Evolutionary conservation across 805 yeast genomes (phyloP).

Genomic region (Priceomyces medius): DNA sequence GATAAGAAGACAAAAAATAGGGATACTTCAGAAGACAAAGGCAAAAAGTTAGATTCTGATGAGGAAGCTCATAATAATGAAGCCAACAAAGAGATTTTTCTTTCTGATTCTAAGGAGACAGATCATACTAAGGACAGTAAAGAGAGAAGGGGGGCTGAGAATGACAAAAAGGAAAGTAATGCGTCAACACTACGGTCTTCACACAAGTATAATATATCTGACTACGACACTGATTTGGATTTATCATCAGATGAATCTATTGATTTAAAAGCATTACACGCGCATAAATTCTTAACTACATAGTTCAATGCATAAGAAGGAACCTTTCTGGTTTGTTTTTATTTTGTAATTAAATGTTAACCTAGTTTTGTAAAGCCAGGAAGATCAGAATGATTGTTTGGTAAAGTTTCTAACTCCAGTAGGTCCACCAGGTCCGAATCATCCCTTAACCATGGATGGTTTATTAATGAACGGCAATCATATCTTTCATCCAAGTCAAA

Average conservation of each 20-base stretch:
- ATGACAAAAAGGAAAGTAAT: not conserved
- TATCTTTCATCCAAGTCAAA: constrained; percentile 49
- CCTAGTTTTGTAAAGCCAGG: constrained; percentile 27
- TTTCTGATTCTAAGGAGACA: too few species aligned
- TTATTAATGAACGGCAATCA: constrained; percentile 54
- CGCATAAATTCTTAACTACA: constrained; percentile 11
- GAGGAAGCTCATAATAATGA: too few species aligned
- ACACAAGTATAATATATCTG: constrained; percentile 11
- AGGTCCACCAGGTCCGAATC: constrained; percentile 12
- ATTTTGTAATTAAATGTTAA: constrained; percentile 3
- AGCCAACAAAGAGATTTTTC: too few species aligned
- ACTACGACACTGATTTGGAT: constrained; percentile 25
- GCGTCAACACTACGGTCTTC: not conserved
- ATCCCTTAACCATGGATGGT: constrained; percentile 50
- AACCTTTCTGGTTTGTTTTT: not conserved
- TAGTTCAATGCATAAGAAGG: not conserved
- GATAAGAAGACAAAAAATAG: constrained; percentile 17
- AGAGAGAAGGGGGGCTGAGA: not conserved
- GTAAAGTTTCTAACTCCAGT: constrained; percentile 19
- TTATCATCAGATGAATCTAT: constrained; percentile 19
- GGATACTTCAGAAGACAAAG: too few species aligned
- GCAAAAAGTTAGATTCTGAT: constrained; percentile 5
- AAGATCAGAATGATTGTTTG: constrained; percentile 24
- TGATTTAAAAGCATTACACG: constrained; percentile 7
- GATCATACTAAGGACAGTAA: not conserved